phyloP scores from a whole-genome alignment of 345 rosid genomes.

The Corymbia maculata region DNA sequence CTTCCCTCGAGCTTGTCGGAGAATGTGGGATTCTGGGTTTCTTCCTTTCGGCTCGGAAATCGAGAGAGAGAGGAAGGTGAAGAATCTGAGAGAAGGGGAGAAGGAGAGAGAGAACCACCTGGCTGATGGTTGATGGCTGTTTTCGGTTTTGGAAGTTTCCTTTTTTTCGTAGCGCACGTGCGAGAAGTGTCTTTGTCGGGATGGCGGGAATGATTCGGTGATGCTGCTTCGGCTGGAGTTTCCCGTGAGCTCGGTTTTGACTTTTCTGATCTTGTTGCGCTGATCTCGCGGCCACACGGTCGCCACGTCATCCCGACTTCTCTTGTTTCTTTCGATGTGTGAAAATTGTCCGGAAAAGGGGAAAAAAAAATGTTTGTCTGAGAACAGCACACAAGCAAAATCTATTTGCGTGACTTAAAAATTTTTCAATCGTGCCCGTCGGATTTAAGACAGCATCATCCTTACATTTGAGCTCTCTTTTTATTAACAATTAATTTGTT shows the following conservation, averaged over 20 bases:
- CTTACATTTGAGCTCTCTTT: background rate
- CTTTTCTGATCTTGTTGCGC: background rate
- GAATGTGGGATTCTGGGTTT: slow-evolving; percentile 12
- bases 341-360: background rate
- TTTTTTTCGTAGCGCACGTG: background rate
- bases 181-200: background rate
- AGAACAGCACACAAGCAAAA: background rate
- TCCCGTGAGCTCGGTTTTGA: background rate
- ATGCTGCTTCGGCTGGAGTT: background rate
- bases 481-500: background rate
- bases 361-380: background rate
- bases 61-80: background rate
- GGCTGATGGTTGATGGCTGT: background rate
- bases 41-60: background rate
- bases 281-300: background rate
- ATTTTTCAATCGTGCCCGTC: too few relatives aligned
- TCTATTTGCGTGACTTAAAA: too few relatives aligned
- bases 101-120: background rate
- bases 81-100: background rate
- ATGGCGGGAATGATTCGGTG: background rate
- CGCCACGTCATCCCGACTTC: background rate
- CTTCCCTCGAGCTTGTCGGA: background rate
- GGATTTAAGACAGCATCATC: background rate
- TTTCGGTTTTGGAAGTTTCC: background rate
- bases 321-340: background rate